Evolutionary conservation across 306 rosid species (phyloP).

Genomic region (Vicia villosa): DNA sequence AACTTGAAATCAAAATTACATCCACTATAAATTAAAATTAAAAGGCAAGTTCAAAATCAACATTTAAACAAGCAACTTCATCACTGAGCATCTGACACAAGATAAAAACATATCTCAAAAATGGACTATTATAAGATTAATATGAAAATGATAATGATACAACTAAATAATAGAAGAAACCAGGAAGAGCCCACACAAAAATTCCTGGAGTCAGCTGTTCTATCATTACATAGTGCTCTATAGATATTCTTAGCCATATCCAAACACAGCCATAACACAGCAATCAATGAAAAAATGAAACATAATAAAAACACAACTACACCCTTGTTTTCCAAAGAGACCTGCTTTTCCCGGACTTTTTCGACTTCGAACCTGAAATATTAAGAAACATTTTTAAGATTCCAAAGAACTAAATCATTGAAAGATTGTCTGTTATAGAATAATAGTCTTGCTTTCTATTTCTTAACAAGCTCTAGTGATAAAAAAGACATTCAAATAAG

Average conservation of each 20-base stretch:
- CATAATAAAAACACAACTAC: conserved; percentile 59
- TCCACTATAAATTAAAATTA: background rate
- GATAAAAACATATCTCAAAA: conserved; percentile 31
- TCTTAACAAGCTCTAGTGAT: conserved; percentile 13
- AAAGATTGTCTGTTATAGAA: background rate
- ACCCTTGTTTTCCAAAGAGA: conserved; percentile 72
- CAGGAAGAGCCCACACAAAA: conserved; percentile 76
- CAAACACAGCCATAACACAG: conserved; percentile 51
- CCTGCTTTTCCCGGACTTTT: conserved; percentile 63
- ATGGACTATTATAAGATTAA: conserved; percentile 51
- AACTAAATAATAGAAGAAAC: conserved; percentile 65
- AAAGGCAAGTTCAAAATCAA: background rate
- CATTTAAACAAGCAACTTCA: background rate
- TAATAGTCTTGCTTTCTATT: background rate
- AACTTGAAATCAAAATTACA: background rate
- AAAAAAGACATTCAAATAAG: background rate
- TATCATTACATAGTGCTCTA: conserved; percentile 45
- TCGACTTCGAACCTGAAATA: conserved; percentile 77
- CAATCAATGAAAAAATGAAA: conserved; percentile 59
- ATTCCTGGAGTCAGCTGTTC: conserved; percentile 56
- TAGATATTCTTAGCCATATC: conserved; percentile 52
- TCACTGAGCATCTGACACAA: conserved; percentile 16
- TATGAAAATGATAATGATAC: conserved; percentile 64
- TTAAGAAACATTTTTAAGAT: background rate
- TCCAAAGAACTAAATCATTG: background rate